Percentiles rank a stretch among this genome's conserved stretches.
Evolutionary conservation across 164 flowering plant species (phyloP).

Genomic region (Tetrastigma voinierianum): DNA sequence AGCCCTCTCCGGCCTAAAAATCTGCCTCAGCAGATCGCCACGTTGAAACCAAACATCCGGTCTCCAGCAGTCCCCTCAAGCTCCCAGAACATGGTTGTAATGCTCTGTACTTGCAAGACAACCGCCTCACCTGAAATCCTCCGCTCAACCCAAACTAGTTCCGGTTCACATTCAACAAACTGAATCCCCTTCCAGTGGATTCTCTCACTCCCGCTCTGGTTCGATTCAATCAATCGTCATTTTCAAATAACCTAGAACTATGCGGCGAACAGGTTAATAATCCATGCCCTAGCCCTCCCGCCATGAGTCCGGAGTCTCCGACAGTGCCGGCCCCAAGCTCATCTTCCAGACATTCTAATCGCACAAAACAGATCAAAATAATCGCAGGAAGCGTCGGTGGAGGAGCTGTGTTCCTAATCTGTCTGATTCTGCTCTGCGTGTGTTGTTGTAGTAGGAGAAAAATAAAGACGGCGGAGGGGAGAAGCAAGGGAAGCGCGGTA

Average conservation of each 20-base stretch:
- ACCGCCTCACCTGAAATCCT: conserved; percentile 60
- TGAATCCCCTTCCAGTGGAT: conserved; percentile 78
- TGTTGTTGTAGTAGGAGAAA: conserved; percentile 13
- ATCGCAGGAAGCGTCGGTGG: conserved; percentile 51
- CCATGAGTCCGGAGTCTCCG: conserved; percentile 19
- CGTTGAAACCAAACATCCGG: conserved; percentile 65
- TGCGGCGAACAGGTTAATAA: conserved; percentile 56
- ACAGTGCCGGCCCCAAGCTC: not conserved
- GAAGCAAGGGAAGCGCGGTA: conserved; percentile 15
- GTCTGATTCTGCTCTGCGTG: conserved; percentile 21
- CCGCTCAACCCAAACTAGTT: conserved; percentile 60
- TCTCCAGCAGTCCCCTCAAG: conserved; percentile 37
- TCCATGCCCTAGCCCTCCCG: conserved; percentile 33
- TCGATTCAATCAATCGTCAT: conserved; percentile 66
- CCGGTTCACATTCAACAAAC: too few relatives aligned
- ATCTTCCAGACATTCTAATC: conserved; percentile 4
- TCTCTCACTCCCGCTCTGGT: conserved; percentile 56
- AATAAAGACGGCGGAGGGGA: conserved; percentile 11
- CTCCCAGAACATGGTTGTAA: too few relatives aligned
- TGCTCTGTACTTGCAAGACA: conserved; percentile 56
- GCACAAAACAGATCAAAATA: conserved; percentile 32
- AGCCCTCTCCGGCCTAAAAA: conserved; percentile 50
- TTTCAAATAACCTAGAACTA: conserved; percentile 46
- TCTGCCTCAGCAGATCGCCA: conserved; percentile 62
- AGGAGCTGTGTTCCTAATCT: conserved; percentile 26